phyloP scores from a whole-genome alignment of 257 asterid genomes.

The Gardenia jasminoides region DNA sequence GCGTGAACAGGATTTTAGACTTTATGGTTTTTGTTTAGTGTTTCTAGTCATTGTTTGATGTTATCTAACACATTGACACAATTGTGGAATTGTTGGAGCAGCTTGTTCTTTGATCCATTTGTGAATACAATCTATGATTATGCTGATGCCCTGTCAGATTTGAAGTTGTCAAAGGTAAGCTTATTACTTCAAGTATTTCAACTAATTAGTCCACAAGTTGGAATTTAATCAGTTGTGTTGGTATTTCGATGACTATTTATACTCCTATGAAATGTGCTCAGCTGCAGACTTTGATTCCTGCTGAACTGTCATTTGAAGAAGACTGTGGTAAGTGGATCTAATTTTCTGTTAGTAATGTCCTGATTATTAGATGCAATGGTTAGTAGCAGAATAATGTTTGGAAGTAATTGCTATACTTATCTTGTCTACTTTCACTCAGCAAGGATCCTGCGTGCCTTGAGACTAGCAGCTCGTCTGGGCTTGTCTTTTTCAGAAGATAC shows the following conservation, averaged over 20 bases:
- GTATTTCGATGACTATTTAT: neutral
- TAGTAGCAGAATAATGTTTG: slow-evolving; percentile 4
- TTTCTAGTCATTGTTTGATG: neutral
- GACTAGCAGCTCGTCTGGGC: slow-evolving; percentile 93
- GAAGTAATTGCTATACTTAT: slow-evolving; percentile 6
- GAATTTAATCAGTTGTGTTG: neutral
- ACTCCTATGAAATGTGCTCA: slow-evolving; percentile 36
- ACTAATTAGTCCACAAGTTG: neutral
- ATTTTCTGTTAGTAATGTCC: slow-evolving; percentile 15
- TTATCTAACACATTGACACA: slow-evolving; percentile 24
- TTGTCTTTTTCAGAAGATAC: slow-evolving; percentile 69
- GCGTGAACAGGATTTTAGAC: neutral
- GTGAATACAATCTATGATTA: slow-evolving; percentile 63
- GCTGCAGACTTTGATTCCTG: slow-evolving; percentile 78
- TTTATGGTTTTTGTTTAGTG: too few relatives aligned
- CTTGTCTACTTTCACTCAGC: slow-evolving; percentile 41
- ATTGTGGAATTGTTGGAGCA: slow-evolving; percentile 41
- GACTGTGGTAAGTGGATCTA: slow-evolving; percentile 67
- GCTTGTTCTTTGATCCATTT: slow-evolving; percentile 83
- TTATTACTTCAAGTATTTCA: slow-evolving; percentile 18
- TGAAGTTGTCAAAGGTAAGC: slow-evolving; percentile 67
- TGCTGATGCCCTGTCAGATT: slow-evolving; percentile 63
- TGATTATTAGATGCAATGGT: neutral
- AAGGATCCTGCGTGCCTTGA: slow-evolving; percentile 90
- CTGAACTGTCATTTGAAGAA: slow-evolving; percentile 72